A percentile compares a stretch with the other conserved stretches of the same genome.
phyloP scores from a whole-genome alignment of 192 early-diverging fungal species.

The Backusella morwellensis region DNA sequence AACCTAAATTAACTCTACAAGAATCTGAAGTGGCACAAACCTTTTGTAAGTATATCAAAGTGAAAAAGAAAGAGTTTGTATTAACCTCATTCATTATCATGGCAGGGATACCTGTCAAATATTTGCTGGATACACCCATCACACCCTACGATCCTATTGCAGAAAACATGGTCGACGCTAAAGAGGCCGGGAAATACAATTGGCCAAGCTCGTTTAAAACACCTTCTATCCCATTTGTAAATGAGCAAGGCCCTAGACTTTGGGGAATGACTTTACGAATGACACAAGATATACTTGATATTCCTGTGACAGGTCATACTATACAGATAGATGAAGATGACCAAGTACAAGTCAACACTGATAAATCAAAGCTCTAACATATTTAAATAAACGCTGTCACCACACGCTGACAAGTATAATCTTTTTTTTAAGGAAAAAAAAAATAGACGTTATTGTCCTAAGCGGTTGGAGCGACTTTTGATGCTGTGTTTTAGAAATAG shows the following conservation, averaged over 20 bases:
- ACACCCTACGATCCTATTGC: neutral
- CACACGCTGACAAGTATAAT: neutral
- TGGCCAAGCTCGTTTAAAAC: neutral
- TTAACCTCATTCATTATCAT: neutral
- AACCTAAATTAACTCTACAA: slow-evolving; percentile 20
- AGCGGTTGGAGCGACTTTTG: no score
- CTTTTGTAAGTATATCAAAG: slow-evolving; percentile 8
- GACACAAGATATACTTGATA: slow-evolving; percentile 22
- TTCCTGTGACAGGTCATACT: slow-evolving; percentile 5
- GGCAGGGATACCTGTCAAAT: slow-evolving; percentile 11
- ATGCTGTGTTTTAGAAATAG: no score
- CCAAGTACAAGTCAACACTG: neutral
- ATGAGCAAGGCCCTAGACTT: neutral
- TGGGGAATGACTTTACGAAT: slow-evolving; percentile 35
- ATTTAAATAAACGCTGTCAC: neutral
- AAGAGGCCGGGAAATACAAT: neutral
- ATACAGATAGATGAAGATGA: neutral
- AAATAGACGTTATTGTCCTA: no score
- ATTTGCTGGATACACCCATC: neutral
- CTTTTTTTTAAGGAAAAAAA: neutral
- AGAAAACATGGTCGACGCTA: neutral
- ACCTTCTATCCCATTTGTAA: neutral
- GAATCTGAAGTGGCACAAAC: slow-evolving; percentile 18
- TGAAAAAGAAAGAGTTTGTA: neutral
- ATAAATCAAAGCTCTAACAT: neutral